These are phyloP conservation scores for Flaveria trinervia DNA, from an alignment of 129 eudicot species.

Conservation along the genomic window DNA sequence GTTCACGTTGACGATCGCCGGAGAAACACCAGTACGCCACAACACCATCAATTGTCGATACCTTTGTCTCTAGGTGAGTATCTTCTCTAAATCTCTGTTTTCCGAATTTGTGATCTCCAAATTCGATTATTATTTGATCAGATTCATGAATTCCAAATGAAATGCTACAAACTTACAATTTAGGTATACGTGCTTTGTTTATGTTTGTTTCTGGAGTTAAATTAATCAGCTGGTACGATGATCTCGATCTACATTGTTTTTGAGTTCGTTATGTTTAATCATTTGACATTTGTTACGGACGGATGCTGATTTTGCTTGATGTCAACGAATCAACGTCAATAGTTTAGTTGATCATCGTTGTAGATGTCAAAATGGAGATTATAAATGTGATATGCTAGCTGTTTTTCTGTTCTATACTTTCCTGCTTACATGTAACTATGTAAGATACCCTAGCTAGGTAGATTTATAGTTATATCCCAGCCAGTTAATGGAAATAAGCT, in stretches of 20 bases:
- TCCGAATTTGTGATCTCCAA: background rate
- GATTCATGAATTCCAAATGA: background rate
- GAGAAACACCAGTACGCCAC: background rate
- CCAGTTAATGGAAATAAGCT: background rate
- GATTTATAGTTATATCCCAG: background rate
- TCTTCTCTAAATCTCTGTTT: slow-evolving; percentile 7
- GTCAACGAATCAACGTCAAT: too few relatives aligned
- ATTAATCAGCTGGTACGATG: background rate
- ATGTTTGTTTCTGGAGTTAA: background rate
- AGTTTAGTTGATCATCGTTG: background rate
- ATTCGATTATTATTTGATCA: slow-evolving; percentile 2
- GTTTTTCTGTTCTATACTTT: too few relatives aligned
- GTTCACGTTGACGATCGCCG: slow-evolving; percentile 3
- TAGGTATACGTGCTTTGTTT: background rate
- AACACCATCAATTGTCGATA: background rate
- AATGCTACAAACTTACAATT: background rate
- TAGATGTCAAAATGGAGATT: background rate
- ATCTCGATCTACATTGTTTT: slow-evolving; percentile 5
- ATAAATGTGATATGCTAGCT: background rate
- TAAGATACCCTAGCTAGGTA: background rate
- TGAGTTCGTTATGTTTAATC: background rate
- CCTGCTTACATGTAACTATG: too few relatives aligned
- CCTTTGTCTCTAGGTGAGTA: background rate
- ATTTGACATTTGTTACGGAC: background rate
- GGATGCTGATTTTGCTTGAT: too few relatives aligned